A percentile compares a stretch with the other conserved stretches of the same genome.
These are phyloP conservation scores for Pisolithus tinctorius DNA, from an alignment of 768 basidiomycete genomes.

Conservation along the genomic window DNA sequence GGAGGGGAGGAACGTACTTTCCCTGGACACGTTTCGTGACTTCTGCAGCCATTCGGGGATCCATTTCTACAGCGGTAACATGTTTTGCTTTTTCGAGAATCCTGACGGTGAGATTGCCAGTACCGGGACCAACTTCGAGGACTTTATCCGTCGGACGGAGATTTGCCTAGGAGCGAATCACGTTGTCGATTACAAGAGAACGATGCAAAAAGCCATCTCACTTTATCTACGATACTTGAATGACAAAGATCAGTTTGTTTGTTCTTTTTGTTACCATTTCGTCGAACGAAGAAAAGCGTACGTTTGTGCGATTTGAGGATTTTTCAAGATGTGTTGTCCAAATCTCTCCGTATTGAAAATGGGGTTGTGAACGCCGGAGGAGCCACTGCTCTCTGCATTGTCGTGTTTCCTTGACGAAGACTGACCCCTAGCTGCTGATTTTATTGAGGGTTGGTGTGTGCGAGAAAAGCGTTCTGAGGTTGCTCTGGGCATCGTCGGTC, in stretches of 20 bases:
- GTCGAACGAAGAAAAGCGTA: constrained; percentile 30
- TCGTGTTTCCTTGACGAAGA: constrained; percentile 37
- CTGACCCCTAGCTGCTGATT: constrained; percentile 21
- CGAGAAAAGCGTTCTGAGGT: constrained; percentile 68
- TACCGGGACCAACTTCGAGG: constrained; percentile 96
- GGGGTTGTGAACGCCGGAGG: constrained; percentile 60
- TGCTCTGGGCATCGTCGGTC: constrained; percentile 63
- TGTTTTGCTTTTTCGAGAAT: constrained; percentile 92
- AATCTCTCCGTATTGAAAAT: constrained; percentile 94
- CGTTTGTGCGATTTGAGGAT: constrained; percentile 86
- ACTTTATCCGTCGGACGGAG: constrained; percentile 92
- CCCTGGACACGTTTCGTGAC: constrained; percentile 96
- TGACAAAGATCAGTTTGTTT: neutral
- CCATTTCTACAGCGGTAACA: constrained; percentile 94
- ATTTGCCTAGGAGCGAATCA: constrained; percentile 57
- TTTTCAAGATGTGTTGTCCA: constrained; percentile 97
- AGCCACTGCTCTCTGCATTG: constrained; percentile 29
- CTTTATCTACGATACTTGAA: constrained; percentile 58
- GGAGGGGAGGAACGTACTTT: constrained; percentile 60
- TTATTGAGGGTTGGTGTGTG: constrained; percentile 58
- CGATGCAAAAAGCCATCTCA: constrained; percentile 11
- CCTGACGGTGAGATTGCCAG: constrained; percentile 90
- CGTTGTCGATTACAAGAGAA: neutral
- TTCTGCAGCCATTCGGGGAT: constrained; percentile 98
- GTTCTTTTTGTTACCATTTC: constrained; percentile 7